These are phyloP conservation scores for Eutypella sp. DNA, from an alignment of 2,329 filamentous ascomycete species.

Conservation along the genomic window DNA sequence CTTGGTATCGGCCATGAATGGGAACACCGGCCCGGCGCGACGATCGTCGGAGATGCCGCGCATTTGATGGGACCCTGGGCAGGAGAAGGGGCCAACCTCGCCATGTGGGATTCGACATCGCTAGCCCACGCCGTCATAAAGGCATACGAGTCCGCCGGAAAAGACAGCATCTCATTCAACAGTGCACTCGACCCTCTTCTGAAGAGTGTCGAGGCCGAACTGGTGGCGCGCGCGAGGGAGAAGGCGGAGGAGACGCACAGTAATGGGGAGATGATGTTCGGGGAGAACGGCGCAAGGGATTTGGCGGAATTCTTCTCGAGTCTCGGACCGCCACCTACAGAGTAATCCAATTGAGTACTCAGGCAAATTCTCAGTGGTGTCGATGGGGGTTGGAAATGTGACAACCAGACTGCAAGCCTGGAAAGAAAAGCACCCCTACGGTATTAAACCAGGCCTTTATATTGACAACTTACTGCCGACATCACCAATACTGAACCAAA, in stretches of 20 bases:
- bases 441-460: no score
- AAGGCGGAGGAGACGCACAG: slow-evolving; percentile 1
- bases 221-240: slow-evolving; percentile 3
- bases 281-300: neutral
- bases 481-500: no score
- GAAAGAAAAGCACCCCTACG: no score
- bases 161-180: neutral
- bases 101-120: slow-evolving; percentile 39
- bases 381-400: no score
- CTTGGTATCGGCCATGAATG: slow-evolving; percentile 23
- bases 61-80: slow-evolving; percentile 40
- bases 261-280: slow-evolving; percentile 1
- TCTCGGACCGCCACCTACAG: neutral
- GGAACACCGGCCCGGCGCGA: slow-evolving; percentile 34
- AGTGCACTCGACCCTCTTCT: slow-evolving; percentile 1
- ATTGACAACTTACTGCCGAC: no score
- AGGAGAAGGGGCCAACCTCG: slow-evolving; percentile 44
- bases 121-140: slow-evolving; percentile 22
- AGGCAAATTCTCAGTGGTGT: no score
- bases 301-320: neutral
- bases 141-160: neutral
- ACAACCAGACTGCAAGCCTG: no score
- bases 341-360: no score
- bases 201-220: slow-evolving; percentile 1
- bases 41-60: slow-evolving; percentile 45